These are phyloP conservation scores for Trichoderma pleuroti DNA, from an alignment of 2,329 filamentous ascomycete species.

Conservation along the genomic window DNA sequence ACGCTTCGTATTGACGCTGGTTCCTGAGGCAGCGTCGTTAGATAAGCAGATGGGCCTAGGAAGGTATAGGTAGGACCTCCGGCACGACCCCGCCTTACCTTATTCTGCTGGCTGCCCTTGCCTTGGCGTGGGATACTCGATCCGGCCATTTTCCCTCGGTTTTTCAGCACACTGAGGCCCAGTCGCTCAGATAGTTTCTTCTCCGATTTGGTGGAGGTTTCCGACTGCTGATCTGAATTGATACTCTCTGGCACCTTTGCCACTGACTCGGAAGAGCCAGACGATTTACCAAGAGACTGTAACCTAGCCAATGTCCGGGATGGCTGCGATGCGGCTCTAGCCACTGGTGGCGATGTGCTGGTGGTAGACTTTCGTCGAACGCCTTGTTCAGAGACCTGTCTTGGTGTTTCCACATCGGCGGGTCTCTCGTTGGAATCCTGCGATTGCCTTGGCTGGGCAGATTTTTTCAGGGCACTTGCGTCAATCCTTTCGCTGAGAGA, in stretches of 20 bases:
- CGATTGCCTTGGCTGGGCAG: conserved; percentile 29
- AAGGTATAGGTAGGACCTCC: background rate
- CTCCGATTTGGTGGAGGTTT: conserved; percentile 53
- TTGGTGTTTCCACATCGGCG: conserved; percentile 25
- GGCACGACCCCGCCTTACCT: background rate
- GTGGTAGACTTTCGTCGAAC: conserved; percentile 45
- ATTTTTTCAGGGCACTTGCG: conserved; percentile 48
- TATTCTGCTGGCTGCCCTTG: background rate
- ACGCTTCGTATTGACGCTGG: background rate
- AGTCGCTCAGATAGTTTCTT: conserved; percentile 75
- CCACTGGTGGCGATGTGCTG: conserved; percentile 50
- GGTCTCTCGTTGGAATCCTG: conserved; percentile 30
- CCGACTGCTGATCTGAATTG: conserved; percentile 29
- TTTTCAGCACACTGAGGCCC: conserved; percentile 63
- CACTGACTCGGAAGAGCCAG: conserved; percentile 35
- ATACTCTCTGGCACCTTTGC: conserved; percentile 28
- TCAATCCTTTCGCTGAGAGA: conserved; percentile 47
- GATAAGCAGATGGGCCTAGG: background rate
- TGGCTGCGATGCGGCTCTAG: conserved; percentile 53
- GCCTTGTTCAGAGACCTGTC: conserved; percentile 33
- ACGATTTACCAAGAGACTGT: conserved; percentile 44
- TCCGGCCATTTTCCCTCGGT: conserved; percentile 49
- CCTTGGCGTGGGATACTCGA: conserved; percentile 86
- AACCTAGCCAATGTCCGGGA: conserved; percentile 44
- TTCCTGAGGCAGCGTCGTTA: background rate